phyloP scores from a whole-genome alignment of 1,284 basidiomycete genomes.

The Tranzscheliella williamsii region DNA sequence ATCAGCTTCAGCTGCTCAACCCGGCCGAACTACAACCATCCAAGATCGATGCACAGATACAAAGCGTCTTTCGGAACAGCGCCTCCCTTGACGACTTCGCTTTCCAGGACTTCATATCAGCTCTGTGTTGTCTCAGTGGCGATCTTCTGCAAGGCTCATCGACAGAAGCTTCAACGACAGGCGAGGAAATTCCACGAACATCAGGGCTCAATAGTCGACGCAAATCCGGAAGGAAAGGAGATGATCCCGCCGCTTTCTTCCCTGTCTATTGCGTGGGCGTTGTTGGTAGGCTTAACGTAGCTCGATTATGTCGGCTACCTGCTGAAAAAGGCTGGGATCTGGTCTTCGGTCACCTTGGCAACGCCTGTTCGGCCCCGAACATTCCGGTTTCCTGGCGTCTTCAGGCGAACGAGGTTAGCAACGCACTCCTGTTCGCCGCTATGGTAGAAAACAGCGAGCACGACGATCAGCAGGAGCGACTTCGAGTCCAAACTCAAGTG shows the following conservation, averaged over 20 bases:
- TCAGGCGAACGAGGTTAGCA: constrained; percentile 80
- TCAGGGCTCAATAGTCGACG: no score
- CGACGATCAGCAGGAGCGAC: constrained; percentile 62
- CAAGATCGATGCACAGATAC: constrained; percentile 33
- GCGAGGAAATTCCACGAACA: no score
- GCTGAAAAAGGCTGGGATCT: constrained; percentile 83
- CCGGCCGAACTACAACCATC: constrained; percentile 16
- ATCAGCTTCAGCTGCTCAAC: constrained; percentile 30
- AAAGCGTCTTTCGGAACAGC: constrained; percentile 63
- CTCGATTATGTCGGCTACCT: constrained; percentile 77
- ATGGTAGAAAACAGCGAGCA: constrained; percentile 69
- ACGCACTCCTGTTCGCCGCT: constrained; percentile 65
- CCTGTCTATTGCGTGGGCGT: constrained; percentile 81
- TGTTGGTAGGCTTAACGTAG: constrained; percentile 79
- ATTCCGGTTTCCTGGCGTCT: constrained; percentile 79
- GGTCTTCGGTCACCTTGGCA: constrained; percentile 76
- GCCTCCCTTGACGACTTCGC: constrained; percentile 76
- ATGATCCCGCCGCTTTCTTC: constrained; percentile 68
- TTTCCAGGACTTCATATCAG: constrained; percentile 78
- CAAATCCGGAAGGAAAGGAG: no score
- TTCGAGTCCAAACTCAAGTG: constrained; percentile 76
- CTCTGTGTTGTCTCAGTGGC: constrained; percentile 79
- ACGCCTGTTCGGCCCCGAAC: constrained; percentile 70
- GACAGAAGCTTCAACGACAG: no score
- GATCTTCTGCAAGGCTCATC: constrained; percentile 15